Conservation (phyloP, 495 filamentous ascomycete genomes). For the Copromyces sp. region DNA sequence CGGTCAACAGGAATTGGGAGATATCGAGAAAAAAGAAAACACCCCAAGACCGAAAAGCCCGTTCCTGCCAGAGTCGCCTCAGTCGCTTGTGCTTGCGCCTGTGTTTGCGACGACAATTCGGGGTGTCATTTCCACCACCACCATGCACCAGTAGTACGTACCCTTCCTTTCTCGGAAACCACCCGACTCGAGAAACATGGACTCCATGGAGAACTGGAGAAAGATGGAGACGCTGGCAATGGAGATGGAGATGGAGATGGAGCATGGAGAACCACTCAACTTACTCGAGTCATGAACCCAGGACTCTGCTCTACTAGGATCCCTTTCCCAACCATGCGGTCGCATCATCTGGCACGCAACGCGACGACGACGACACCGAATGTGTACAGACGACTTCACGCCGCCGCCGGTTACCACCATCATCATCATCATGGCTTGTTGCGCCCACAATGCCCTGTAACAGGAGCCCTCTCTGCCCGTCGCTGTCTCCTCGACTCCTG, state of each 20-base stretch:
- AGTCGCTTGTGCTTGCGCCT: background rate
- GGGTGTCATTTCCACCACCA: background rate
- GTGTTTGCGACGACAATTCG: background rate
- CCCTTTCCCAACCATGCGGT: conserved; percentile 54
- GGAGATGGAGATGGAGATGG: background rate
- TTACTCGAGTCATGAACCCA: conserved; percentile 3
- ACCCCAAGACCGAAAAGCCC: background rate
- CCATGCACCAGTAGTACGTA: background rate
- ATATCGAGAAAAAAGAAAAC: background rate
- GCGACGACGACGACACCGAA: conserved; percentile 9
- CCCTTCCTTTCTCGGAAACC: background rate
- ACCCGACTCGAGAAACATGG: background rate
- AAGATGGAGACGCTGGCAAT: background rate
- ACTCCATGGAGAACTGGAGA: background rate
- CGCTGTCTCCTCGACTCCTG: conserved; percentile 8
- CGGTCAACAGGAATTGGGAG: background rate
- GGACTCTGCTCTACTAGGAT: conserved; percentile 12
- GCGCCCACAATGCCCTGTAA: conserved; percentile 18
- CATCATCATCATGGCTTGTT: conserved; percentile 35
- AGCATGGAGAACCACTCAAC: background rate
- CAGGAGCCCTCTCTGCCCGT: conserved; percentile 4
- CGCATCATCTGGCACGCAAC: conserved; percentile 63
- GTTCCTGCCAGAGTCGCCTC: background rate
- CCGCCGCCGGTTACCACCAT: conserved; percentile 28
- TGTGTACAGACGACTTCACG: conserved; percentile 60